Percentiles rank a stretch among this genome's conserved stretches.
phyloP scores from a whole-genome alignment of 1,139 yeast genomes.

The Candida mesenterica region DNA sequence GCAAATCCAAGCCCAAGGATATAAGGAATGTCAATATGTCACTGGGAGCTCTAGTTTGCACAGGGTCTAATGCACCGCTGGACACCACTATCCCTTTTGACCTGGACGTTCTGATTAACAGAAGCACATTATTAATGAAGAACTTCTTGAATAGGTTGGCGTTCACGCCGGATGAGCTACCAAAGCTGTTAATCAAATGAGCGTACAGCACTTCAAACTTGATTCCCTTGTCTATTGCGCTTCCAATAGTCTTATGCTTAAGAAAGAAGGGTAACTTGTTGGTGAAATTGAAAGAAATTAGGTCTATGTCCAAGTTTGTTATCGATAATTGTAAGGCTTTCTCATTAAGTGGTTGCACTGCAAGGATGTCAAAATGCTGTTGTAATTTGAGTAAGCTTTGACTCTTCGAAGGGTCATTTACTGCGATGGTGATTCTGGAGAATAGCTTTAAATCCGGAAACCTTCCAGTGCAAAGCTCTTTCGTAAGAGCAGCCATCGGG shows the following conservation, averaged over 20 bases:
- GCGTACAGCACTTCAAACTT: slow-evolving; percentile 77
- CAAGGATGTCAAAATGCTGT: slow-evolving; percentile 70
- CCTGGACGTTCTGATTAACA: slow-evolving; percentile 80
- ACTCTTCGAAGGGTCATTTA: slow-evolving; percentile 76
- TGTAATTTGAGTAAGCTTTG: slow-evolving; percentile 66
- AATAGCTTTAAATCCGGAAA: slow-evolving; percentile 50
- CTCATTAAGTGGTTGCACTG: slow-evolving; percentile 80
- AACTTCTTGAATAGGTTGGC: slow-evolving; percentile 46
- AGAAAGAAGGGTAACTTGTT: slow-evolving; percentile 71
- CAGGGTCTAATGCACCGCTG: slow-evolving; percentile 66
- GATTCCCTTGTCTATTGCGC: slow-evolving; percentile 80
- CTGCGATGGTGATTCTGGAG: slow-evolving; percentile 69
- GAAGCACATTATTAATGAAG: slow-evolving; percentile 68
- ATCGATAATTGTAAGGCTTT: slow-evolving; percentile 75
- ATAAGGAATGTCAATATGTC: slow-evolving; percentile 69
- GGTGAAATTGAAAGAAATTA: slow-evolving; percentile 70
- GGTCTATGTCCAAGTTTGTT: slow-evolving; percentile 70
- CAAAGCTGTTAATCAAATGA: slow-evolving; percentile 43
- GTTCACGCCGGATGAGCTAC: slow-evolving; percentile 18
- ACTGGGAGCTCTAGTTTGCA: slow-evolving; percentile 60
- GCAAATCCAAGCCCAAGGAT: slow-evolving; percentile 66
- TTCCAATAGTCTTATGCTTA: slow-evolving; percentile 80
- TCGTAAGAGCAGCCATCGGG: slow-evolving; percentile 23
- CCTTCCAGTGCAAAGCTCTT: slow-evolving; percentile 26
- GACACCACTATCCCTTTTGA: slow-evolving; percentile 75